These are phyloP conservation scores for Cercospora zeae-maydis DNA, from an alignment of 2,329 filamentous ascomycete species.

Conservation along the genomic window DNA sequence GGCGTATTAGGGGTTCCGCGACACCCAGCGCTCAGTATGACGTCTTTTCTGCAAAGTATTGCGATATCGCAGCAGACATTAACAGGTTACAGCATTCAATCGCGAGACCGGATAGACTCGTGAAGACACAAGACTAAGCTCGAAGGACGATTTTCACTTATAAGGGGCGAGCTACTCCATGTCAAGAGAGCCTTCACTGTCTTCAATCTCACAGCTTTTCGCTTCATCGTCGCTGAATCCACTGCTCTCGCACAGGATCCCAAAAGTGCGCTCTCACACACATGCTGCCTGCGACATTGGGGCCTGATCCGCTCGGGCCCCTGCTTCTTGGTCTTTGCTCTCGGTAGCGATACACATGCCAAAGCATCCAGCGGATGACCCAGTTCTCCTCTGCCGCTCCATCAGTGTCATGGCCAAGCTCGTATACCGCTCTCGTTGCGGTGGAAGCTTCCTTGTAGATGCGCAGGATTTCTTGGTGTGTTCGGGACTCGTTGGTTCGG, in stretches of 20 bases:
- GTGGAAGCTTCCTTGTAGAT: neutral
- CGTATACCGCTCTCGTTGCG: conserved; percentile 34
- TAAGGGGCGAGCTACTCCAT: neutral
- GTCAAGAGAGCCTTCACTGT: neutral
- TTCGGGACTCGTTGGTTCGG: neutral
- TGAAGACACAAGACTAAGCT: neutral
- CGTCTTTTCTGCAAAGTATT: neutral
- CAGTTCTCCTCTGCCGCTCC: conserved; percentile 45
- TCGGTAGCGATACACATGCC: neutral
- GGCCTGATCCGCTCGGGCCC: neutral
- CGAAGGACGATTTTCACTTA: neutral
- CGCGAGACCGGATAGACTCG: neutral
- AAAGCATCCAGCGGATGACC: conserved; percentile 36
- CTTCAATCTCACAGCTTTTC: neutral
- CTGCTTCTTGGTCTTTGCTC: neutral
- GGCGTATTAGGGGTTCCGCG: neutral
- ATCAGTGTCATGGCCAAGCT: conserved; percentile 39
- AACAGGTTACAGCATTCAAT: neutral
- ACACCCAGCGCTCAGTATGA: neutral
- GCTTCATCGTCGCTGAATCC: neutral
- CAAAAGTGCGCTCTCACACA: neutral
- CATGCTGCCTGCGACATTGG: neutral
- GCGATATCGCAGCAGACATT: neutral
- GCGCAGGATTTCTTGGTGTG: neutral
- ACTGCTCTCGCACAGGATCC: neutral